Base-by-base conservation (phyloP, 139 green algal genomes). In the Chara braunii region DNA sequence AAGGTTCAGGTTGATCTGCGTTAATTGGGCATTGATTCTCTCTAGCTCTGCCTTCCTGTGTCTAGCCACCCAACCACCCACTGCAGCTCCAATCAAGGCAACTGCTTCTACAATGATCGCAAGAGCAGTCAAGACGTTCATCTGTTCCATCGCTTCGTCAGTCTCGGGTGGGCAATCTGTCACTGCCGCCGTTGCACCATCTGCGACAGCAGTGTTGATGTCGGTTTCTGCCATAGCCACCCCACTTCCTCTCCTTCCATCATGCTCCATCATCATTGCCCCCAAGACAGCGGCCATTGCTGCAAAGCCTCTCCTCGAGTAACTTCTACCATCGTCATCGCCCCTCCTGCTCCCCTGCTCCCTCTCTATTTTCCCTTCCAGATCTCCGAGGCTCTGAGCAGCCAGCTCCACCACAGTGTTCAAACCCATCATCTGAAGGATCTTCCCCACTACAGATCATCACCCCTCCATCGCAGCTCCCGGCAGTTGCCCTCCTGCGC, bases 1-100 rank as follows among this genome's bases (percentile, higher is more conserved):
- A 18, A 78, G 32, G 26, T 33, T 55, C 5, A 74, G 26, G 62
- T 78, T 78, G 62, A 78, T 78, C 45, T 68, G 61, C n/a, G 61
- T 35, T 62, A 78, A 43, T 51, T 78, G 69, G 18, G 24, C 29
- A 37, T 78, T 78, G 2, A 78, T 56, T 34, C 51, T 40, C 33
- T 78, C 69, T 29, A 74, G 8, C 45, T 78, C 69, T 30, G 44
- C 24, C 60, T 74, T 74, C 30, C 66, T 60, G 7, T 68, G 61
- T 32, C 64, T 32, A 7, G 68, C 68, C 9, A 74, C 22, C 58
- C 2, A 42, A 74, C 65, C 65, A 44, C 65, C 65, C 6, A 74
- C 65, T 11, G 33, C 58, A 9, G 65, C 65, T 24, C 65, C 65
- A 22, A 43, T 74, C 30, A 74, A 57, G 23, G 58, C 65, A 62